Evolutionary conservation across 1,139 yeast species (phyloP), one percentile per base, ranked within the genome.

Genomic region (Saccharomyces hybrid): DNA sequence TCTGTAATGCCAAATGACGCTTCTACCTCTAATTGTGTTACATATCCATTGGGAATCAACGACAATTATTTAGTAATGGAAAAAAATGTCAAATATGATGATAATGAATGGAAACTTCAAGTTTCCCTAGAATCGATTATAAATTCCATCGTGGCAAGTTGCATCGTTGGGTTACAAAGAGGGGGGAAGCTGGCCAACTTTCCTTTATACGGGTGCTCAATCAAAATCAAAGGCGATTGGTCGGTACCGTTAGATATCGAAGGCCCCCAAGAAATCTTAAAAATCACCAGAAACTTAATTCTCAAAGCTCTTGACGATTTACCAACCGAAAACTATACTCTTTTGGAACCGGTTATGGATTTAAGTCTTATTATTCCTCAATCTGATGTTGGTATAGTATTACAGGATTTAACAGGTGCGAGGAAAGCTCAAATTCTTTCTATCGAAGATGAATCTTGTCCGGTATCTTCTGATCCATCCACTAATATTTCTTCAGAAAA

Each of bases 261-360:
- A 5, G 60, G 57, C 7, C 64, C 65, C 0, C 48, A 59, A 5
- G 65, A 64, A 28, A 51, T 68, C n/a, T 53, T 68, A 30, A 48
- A 57, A 1, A 54, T 64, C 8, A 53, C 64, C 1, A 58, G 70
- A 50, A 59, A 57, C 5, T 51, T 65, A 20, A 59, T 63, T 5
- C n/a, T 53, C 11, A 51, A 59, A 9, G 48, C 54, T 2, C 48
- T 68, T 7, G 38, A 51, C 3, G 49, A 52, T 1, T 28, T 56
- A 3, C 49, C 51, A 2, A 55, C 55, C 2, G 59, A 58, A 1
- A 65, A 72, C 2, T 81, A 79, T 64, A 77, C 83, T 1, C 69
- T 89, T 1, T 75, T 91, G 67, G 98, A 93, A 69, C 99, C 99
- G 0, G 77, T 87, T 28, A 91, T 93, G 98, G 76, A 79, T 46